These are phyloP conservation scores for Hypomontagnella submonticulosa DNA, from an alignment of 495 filamentous ascomycete species.

Conservation along the genomic window DNA sequence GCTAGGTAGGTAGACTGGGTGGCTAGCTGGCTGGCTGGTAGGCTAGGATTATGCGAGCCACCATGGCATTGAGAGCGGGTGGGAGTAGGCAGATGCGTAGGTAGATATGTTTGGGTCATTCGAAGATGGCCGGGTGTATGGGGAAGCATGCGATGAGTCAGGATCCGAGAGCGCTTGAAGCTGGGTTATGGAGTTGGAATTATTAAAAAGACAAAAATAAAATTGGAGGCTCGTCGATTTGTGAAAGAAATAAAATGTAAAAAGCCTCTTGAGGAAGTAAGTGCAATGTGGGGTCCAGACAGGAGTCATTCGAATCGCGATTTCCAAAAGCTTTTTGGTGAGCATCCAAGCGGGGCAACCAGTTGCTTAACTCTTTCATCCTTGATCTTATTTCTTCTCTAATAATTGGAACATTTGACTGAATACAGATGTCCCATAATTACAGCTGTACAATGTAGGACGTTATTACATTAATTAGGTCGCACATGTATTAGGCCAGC, in stretches of 20 bases:
- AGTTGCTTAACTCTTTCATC: slow-evolving; percentile 32
- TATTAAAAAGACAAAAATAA: neutral
- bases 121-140: slow-evolving; percentile 24
- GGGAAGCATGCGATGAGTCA: slow-evolving; percentile 35
- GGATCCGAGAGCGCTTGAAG: neutral
- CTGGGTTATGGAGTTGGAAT: neutral
- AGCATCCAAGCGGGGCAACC: slow-evolving; percentile 14
- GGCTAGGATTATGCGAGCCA: slow-evolving; percentile 26
- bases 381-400: slow-evolving; percentile 28
- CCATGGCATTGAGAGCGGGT: slow-evolving; percentile 15
- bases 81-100: neutral
- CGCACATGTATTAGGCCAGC: too few species aligned
- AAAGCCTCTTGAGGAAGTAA: slow-evolving; percentile 28
- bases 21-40: too few species aligned
- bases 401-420: slow-evolving; percentile 1
- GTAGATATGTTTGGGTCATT: neutral
- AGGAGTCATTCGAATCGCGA: slow-evolving; percentile 32
- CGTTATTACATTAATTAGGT: too few species aligned
- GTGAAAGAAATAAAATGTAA: slow-evolving; percentile 9
- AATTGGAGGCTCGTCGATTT: slow-evolving; percentile 8
- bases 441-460: too few species aligned
- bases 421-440: too few species aligned
- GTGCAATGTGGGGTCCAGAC: slow-evolving; percentile 35
- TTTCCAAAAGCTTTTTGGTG: slow-evolving; percentile 26
- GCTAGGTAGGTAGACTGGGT: too few species aligned